Evolutionary conservation across 169 alveolate species (phyloP).

Genomic region (Besnoitia besnoiti): DNA sequence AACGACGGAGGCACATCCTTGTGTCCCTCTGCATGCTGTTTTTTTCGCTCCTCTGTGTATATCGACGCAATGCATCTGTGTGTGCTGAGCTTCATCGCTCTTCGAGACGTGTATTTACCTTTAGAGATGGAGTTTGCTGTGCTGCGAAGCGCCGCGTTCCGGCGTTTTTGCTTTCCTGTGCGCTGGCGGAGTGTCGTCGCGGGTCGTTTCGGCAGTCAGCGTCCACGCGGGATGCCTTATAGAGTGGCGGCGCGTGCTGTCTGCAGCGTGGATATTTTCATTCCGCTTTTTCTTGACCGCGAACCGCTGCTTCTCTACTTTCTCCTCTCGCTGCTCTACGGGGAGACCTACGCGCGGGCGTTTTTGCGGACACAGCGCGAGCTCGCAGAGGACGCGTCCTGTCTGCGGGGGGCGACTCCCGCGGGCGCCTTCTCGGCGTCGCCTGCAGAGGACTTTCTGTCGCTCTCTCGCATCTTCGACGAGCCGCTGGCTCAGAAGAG

Average conservation of each 20-base stretch:
- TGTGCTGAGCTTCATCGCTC: too few relatives aligned
- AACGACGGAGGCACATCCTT: neutral
- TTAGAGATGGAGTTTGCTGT: neutral
- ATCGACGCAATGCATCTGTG: too few relatives aligned
- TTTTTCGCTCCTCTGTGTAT: neutral
- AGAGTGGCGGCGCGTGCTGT: neutral
- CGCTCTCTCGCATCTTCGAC: neutral
- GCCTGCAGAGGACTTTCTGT: neutral
- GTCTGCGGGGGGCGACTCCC: neutral
- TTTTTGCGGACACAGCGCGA: neutral
- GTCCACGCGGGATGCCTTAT: neutral
- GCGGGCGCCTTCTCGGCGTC: neutral
- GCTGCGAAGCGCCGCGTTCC: neutral
- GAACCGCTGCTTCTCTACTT: constrained; percentile 44
- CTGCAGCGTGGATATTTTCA: constrained; percentile 64
- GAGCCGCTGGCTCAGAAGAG: too few relatives aligned
- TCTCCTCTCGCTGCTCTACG: constrained; percentile 47
- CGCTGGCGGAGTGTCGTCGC: too few relatives aligned
- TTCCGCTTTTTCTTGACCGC: constrained; percentile 65
- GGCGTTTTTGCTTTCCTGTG: neutral
- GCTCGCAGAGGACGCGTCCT: too few relatives aligned
- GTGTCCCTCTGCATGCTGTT: too few relatives aligned
- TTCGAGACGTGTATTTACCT: too few relatives aligned
- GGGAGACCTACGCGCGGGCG: neutral
- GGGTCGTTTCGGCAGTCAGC: too few relatives aligned